Conservation (phyloP, 2,329 filamentous ascomycete species). For the Aspergillus sclerotialis region DNA sequence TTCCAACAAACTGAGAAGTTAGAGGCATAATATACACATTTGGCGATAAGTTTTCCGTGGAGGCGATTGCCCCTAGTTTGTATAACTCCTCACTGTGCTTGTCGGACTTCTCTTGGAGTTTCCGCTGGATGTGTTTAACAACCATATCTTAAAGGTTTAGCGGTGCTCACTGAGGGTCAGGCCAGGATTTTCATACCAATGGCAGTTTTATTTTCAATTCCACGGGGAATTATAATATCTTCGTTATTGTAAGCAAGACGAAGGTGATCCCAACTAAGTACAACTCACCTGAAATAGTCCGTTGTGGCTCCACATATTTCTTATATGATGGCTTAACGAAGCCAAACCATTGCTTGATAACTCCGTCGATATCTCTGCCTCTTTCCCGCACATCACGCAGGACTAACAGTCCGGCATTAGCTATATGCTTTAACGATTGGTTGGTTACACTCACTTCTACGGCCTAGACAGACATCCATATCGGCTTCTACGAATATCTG, state of each 20-base stretch:
- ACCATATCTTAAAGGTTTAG: slow-evolving; percentile 63
- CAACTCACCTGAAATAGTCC: slow-evolving; percentile 66
- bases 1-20: slow-evolving; percentile 73
- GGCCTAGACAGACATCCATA: slow-evolving; percentile 82
- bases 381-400: slow-evolving; percentile 83
- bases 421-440: neutral
- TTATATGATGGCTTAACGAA: slow-evolving; percentile 98
- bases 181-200: slow-evolving; percentile 47
- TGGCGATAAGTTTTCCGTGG: slow-evolving; percentile 64
- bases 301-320: slow-evolving; percentile 86
- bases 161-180: neutral
- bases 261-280: no score
- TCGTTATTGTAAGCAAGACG: slow-evolving; percentile 8
- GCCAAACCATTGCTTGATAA: slow-evolving; percentile 95
- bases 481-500: slow-evolving; percentile 95
- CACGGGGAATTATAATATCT: slow-evolving; percentile 91
- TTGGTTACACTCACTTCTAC: slow-evolving; percentile 58
- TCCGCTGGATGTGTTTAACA: slow-evolving; percentile 83
- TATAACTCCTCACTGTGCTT: slow-evolving; percentile 73
- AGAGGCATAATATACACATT: slow-evolving; percentile 68
- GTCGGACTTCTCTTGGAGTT: slow-evolving; percentile 75
- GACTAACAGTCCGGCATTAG: slow-evolving; percentile 46
- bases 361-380: slow-evolving; percentile 85
- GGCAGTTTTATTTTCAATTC: slow-evolving; percentile 89
- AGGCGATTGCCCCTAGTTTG: slow-evolving; percentile 64